Evolutionary conservation across 2,329 filamentous ascomycete species (phyloP), one percentile per base, ranked within the genome.

Genomic region (Colletotrichum sansevieriae): DNA sequence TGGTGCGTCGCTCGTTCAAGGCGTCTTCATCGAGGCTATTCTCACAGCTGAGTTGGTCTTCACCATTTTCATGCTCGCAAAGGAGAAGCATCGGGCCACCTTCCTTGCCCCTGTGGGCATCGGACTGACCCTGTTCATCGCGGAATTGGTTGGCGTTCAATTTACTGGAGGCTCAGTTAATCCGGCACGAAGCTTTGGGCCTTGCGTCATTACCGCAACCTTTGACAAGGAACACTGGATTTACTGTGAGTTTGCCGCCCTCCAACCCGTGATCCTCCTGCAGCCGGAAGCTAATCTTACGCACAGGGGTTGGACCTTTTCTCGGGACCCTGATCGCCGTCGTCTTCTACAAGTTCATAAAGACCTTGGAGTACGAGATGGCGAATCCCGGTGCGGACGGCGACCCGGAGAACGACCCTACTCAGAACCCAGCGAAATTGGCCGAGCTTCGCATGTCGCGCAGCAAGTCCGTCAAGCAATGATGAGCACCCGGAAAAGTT

Each of bases 11-110:
- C 68, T 81, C 3, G 80, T 78, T 2, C 83, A 84, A 71, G 84
- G 83, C n/a, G 75, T 85, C 22, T 81, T 85, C 65, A 83, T 86
- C 44, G 83, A 86, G 70, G 83, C 83, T 71, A 76, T 86, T 35
- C 75, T 85, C 15, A 85, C 83, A 3, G 80, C 82, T 11, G 80
- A 85, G 70, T 71, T 86, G 29, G 78, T 83, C 13, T 84, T 85
- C 64, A 81, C 82, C 11, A 83, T 85, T 61, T 83, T 85, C 70
- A 84, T 85, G 83, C 77, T 85, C n/a, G 83, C 83, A 22, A 82
- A 82, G 29, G 83, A 85, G 74, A 84, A 85, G 72, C 83, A 85
- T 63, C 76, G 77, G 4, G 83, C 78, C 0, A 85, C 83, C 1
- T 84, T 83, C 61, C 78, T 85, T 15, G 83, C 83, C 13, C 83